Conservation (phyloP, 441 rosid genomes). For the Iberis amara region DNA sequence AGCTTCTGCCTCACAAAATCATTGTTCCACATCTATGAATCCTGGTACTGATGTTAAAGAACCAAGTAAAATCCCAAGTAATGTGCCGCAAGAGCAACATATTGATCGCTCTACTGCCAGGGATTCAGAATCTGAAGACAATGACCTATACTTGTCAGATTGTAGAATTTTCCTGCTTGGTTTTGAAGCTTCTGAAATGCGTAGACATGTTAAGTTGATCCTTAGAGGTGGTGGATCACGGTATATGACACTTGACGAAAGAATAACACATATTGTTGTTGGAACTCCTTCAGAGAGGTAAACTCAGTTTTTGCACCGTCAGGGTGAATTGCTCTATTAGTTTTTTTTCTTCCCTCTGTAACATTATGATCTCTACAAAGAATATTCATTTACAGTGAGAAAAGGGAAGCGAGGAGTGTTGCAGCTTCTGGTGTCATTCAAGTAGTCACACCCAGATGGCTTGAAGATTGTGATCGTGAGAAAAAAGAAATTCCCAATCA, state of each 20-base stretch:
- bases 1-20: conserved; percentile 69
- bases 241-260: conserved; percentile 53
- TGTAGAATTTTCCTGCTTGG: conserved; percentile 77
- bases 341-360: conserved; percentile 16
- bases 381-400: conserved; percentile 51
- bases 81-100: conserved; percentile 40
- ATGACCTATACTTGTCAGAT: conserved; percentile 84
- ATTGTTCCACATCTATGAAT: conserved; percentile 49
- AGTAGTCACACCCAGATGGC: conserved; percentile 83
- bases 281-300: conserved; percentile 92
- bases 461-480: conserved; percentile 80
- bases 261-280: conserved; percentile 83
- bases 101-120: conserved; percentile 58
- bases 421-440: conserved; percentile 82
- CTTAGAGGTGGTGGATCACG: conserved; percentile 91
- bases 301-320: conserved; percentile 34
- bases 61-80: conserved; percentile 36
- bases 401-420: conserved; percentile 72
- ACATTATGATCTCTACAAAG: conserved; percentile 25
- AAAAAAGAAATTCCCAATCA: conserved; percentile 70
- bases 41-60: conserved; percentile 41
- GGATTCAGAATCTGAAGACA: conserved; percentile 80
- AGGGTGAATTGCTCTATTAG: conserved; percentile 28
- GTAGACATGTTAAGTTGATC: conserved; percentile 71
- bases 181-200: conserved; percentile 80